Base-by-base conservation (phyloP, 805 yeast species). In the Yarrowia sp. region DNA sequence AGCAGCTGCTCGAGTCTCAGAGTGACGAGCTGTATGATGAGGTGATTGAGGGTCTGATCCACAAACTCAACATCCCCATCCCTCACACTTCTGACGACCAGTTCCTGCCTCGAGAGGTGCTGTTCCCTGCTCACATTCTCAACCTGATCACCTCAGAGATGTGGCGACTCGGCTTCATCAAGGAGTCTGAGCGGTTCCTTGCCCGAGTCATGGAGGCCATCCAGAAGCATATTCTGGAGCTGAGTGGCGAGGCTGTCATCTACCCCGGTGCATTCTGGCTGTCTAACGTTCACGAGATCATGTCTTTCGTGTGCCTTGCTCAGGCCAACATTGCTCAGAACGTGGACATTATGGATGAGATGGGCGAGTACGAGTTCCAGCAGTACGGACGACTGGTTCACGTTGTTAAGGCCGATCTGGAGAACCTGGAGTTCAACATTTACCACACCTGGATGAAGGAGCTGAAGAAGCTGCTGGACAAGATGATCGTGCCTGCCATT, bases 371-470 rank as follows among this genome's bases (percentile, higher is more conserved):
- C 68, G 99, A 93, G 79, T 91, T 89, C 74, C 86, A 88, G 69
- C 96, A 92, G 76, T 95, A 95, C 73, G 83, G 91, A 75, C 86
- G 89, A 67, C 82, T 95, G 66, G 96, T 92, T 65, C 90, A 92
- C 2, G 92, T 93, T 68, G 93, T 93, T 48, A 90, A 89, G 77
- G 96, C 90, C 74, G 99, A 95, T 78, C 89, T 93, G 69, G 97
- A 92, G 78, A 89, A 93, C 4, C 83, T 93, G 67, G 91, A 96
- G 38, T 93, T 87, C 80, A 95, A 95, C 78, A 89, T 95, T 69
- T 95, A 92, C 78, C 96, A 92, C 76, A 88, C 92, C 81, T 93
- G 97, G 98, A 87, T 93, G 90, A 92, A 90, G 80, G 92, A 90
- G 76, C 84, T 95, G 84, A 95, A 92, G 78, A 90, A 89, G 74